phyloP scores from a whole-genome alignment of 176 grass and related monocot genomes.

The Musa troglodytarum region DNA sequence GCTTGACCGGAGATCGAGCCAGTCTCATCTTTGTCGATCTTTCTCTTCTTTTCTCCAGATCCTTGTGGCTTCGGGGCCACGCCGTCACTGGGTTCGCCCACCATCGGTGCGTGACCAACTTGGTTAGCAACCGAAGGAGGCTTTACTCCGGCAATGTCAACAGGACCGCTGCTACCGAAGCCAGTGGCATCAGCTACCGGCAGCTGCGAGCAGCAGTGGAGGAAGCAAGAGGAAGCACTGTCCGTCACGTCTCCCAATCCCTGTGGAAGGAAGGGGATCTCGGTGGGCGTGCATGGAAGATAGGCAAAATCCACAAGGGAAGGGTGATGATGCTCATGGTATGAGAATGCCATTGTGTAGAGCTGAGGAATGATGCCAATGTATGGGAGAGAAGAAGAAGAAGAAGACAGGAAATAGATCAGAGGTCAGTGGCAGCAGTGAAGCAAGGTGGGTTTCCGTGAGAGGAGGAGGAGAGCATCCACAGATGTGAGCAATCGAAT shows the following conservation, averaged over 20 bases:
- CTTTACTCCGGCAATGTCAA: slow-evolving; percentile 1
- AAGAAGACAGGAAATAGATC: background rate
- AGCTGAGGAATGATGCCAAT: background rate
- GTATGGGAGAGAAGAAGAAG: background rate
- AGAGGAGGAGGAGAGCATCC: background rate
- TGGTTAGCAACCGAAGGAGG: slow-evolving; percentile 4
- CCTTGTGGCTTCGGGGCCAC: background rate
- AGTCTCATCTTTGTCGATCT: background rate
- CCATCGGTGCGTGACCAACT: background rate
- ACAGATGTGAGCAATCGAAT: background rate
- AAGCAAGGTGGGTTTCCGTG: background rate
- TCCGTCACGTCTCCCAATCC: background rate
- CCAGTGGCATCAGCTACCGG: background rate
- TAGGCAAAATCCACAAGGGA: background rate
- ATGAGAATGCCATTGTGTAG: slow-evolving; percentile 6
- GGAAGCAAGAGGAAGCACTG: slow-evolving; percentile 7
- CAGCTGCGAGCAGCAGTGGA: slow-evolving; percentile 9
- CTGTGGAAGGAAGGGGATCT: slow-evolving; percentile 5
- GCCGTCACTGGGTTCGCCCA: background rate
- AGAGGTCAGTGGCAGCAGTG: too few species aligned
- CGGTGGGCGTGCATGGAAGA: slow-evolving; percentile 3
- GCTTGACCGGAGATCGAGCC: slow-evolving; percentile 10
- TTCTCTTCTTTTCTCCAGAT: slow-evolving; percentile 16
- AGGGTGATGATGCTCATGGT: background rate
- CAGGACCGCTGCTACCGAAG: slow-evolving; percentile 9